Base-by-base conservation (phyloP, 2,329 filamentous ascomycete genomes). In the Pyrenophora graminea region DNA sequence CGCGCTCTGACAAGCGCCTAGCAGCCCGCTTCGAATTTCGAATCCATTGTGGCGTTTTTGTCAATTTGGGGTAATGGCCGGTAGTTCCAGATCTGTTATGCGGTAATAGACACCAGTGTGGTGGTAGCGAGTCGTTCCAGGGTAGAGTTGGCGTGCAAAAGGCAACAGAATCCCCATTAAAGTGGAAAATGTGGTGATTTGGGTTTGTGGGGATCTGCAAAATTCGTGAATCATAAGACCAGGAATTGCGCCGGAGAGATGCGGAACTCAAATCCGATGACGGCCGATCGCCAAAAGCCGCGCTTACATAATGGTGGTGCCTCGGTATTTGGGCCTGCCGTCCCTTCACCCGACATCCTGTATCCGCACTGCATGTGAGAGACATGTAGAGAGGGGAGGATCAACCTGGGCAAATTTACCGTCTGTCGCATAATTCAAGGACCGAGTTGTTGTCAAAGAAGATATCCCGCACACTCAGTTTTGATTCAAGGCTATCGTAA, bases 41-140 rank as follows among this genome's bases (percentile, higher is more conserved):
- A 58, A 54, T 63, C 62, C 60, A 64, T 64, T 36, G 25, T 53
- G 46, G 36, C 10, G 45, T 40, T 40, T 30, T 30, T 30, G 32
- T 30, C 23, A 19, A 10, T 32, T 30, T 36, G 12, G 32, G n/a
- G 45, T 25, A n/a, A 23, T 47, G 19, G 15, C 23, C 5, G 36
- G 37, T 19, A 21, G 15, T 39, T 5, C 25, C 15, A 21, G 18
- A 15, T 7, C 4, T 12, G 31, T 25, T 30, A 34, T 23, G 21
- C 19, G 9, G 37, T n/a, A n/a, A n/a, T 21, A 47, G 10, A 30
- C 30, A 18, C 36, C 32, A 10, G 13, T 33, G 6, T 25, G n/a
- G 15, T 39, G 18, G 3, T 21, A n/a, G 15, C 37, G 31, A 36
- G 32, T 12, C 15, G 39, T 34, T 33, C 42, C 12, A 27, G 23